Evolutionary conservation across 129 eudicot species (phyloP).

Genomic region (Kitagawia praeruptora): DNA sequence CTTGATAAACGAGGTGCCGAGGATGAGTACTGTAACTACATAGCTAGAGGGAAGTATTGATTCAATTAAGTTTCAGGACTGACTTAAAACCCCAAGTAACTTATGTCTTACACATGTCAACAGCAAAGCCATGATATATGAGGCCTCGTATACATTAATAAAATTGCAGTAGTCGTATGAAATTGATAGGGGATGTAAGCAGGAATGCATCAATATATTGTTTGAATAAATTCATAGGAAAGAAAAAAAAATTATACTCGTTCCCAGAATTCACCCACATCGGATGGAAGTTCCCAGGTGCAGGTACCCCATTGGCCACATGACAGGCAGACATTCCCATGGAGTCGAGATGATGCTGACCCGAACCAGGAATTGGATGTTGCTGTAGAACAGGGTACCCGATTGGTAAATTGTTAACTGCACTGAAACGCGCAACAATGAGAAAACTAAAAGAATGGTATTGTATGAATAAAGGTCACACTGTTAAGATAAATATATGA

Average conservation of each 20-base stretch:
- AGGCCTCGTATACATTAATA: background rate
- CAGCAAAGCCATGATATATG: background rate
- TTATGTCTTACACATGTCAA: background rate
- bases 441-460: slow-evolving; percentile 22
- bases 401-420: slow-evolving; percentile 95
- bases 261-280: slow-evolving; percentile 85
- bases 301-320: slow-evolving; percentile 96
- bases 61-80: too few relatives aligned
- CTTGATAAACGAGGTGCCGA: background rate
- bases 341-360: slow-evolving; percentile 83
- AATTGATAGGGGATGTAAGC: background rate
- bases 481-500: too few relatives aligned
- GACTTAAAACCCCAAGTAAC: background rate
- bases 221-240: background rate
- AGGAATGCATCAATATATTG: background rate
- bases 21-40: background rate
- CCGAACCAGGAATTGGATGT: slow-evolving; percentile 63
- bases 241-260: slow-evolving; percentile 30
- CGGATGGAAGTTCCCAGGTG: slow-evolving; percentile 71
- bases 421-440: slow-evolving; percentile 40
- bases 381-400: slow-evolving; percentile 94
- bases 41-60: background rate
- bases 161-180: background rate
- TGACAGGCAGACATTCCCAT: slow-evolving; percentile 87
- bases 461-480: background rate